Base-by-base conservation (phyloP, 1,284 basidiomycete species). In the Rhodotorula sp. region DNA sequence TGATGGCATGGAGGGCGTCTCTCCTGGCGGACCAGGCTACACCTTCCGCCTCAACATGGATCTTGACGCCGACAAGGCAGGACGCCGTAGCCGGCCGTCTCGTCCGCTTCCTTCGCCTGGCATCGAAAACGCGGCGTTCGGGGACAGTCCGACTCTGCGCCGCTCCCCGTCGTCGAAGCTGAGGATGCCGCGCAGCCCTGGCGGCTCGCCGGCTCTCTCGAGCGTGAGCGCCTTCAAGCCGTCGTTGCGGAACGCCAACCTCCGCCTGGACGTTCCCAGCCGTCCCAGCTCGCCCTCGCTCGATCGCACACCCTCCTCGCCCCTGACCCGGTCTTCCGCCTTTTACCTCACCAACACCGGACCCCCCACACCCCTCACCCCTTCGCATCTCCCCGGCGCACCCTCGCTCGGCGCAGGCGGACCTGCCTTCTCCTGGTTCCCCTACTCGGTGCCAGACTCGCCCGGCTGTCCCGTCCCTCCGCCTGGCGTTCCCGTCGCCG, bases 281-380 rank as follows among this genome's bases (percentile, higher is more conserved):
- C 20, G 3, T 31, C 52, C 48, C 53, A 16, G 34, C 15, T 47
- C 52, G 2, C 48, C 69, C 18, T n/a, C 60, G 16, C 20, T n/a
- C 18, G 26, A 7, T 13, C 55, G 55, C 0, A 65, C 72, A 2
- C 51, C 66, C 15, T 73, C 71, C 1, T 68, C 71, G 4, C 44
- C 57, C 51, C 37, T 73, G 34, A 48, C 48, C 24, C 70, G 73
- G 47, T 47, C 68, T 4, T 75, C 73, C 8, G 71, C 73, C 16
- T 75, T 72, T 51, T 22, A 48, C 31, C 59, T 50, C 56, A n/a
- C 55, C n/a, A 70, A 59, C 59, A 58, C 64, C 2, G 70, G 73
- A 2, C 70, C 70, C 2, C 55, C 70, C 11, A 72, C 73, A 10
- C 73, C 73, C 4, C 68, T 75, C 46, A 72, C 73, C 7, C 73